Base-by-base conservation (phyloP, 148 eudicot species). In the Selenicereus undatus region DNA sequence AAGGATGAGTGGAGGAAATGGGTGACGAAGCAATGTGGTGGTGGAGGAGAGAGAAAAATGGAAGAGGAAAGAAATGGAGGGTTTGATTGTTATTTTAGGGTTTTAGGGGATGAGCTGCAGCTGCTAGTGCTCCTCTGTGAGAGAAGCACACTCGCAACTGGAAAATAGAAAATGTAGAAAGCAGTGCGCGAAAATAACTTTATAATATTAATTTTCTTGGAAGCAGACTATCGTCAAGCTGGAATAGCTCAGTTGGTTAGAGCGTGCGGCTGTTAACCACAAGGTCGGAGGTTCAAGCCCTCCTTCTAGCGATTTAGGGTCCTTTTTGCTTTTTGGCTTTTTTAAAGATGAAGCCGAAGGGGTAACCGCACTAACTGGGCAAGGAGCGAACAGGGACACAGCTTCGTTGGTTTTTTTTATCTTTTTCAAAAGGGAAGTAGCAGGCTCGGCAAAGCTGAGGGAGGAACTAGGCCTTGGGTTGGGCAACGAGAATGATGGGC, bases 241-340 rank as follows among this genome's bases (percentile, higher is more conserved):
- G 90, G 90, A 86, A 84, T 88, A 88, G 90, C 87, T 88, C 87
- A 86, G 90, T 75, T 88, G 88, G 86, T 84, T 88, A 88, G 90
- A 88, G 86, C 90, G 86, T 85, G 88, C 85, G 90, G 90, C 90
- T 83, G 86, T 88, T 88, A 88, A 88, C 90, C 88, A 88, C 88
- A 88, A 88, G 90, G 90, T 88, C 86, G 83, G 88, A 85, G 90
- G 90, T 88, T 88, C 90, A 58, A 88, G 73, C 86, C 88, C 90
- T 85, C 88, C 86, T 80, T 85, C 90, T 88, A 85, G 88, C 88
- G 90, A 14, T 11, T 11, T 52, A 14, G 4, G 1, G 4, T 11
- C 18, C 13, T 14, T 11, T 9, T 51, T 0, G 2, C 3, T 17
- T 12, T 13, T 17, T 52, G 2, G 4, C 4, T 36, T 36, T 2